Base-by-base conservation (phyloP, 345 rosid species). In the Odontarrhena argentea region DNA sequence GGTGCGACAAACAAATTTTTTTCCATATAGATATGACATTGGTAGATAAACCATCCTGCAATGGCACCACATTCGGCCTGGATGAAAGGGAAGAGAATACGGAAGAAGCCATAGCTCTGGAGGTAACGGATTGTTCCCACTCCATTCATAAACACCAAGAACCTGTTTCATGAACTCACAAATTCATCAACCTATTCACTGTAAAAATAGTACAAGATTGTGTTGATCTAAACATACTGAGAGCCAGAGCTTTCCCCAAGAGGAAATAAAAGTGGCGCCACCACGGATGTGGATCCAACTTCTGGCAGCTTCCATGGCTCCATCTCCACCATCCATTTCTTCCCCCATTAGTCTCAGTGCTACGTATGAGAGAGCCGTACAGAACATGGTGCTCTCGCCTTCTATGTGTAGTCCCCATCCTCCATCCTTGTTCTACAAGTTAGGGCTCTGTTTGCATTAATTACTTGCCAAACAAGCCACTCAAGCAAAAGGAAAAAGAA, bases 1-100 rank as follows among this genome's bases (percentile, higher is more conserved):
- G 10, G 68, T 72, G 1, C 67, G 71, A 1, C 84, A 85, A 15
- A 86, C 87, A 30, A 81, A 84, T 60, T 84, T 81, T 65, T 73
- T 87, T 1, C 79, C 97, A 48, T 87, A 87, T 35, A 90, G 73
- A 41, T 81, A 90, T 3, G 97, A 90, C 85, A 86, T 80, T 0
- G 88, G 79, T 1, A 70, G 51, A 25, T 61, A 70, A 49, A 70
- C 75, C 75, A 70, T 24, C 62, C 75, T 52, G 5, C 67, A 71
- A 34, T 55, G 67, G 7, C 68, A 70, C 60, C 65, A 69, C 67
- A 69, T 69, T 49, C 59, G 22, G 0, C 74, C 67, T 10, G 74
- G 74, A 69, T 69, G 74, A 69, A 50, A 73, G 1, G 44, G 76
- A 46, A 65, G 45, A 42, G 35, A 18, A 36, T 74, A 75, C 30